Evolutionary conservation across 345 rosid species (phyloP).

Genomic region (Salix viminalis): DNA sequence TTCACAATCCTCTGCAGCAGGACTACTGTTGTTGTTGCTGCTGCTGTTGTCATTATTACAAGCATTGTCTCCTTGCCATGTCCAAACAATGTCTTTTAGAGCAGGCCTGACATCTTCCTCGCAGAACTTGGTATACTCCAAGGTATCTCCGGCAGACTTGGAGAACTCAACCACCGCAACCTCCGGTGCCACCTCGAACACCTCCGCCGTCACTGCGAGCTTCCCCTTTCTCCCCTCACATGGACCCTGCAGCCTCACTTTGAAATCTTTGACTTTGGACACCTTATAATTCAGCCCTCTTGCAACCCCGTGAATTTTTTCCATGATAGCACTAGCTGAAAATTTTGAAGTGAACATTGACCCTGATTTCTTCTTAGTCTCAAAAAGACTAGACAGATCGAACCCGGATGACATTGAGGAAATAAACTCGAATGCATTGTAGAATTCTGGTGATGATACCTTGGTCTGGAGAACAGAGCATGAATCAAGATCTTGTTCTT

Average conservation of each 20-base stretch:
- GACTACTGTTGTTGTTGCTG: too few relatives aligned
- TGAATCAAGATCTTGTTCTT: not conserved
- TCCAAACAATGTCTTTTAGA: constrained; percentile 58
- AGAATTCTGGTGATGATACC: constrained; percentile 23
- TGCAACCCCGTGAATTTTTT: constrained; percentile 21
- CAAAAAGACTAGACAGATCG: constrained; percentile 24
- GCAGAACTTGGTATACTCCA: constrained; percentile 27
- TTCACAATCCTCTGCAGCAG: not conserved
- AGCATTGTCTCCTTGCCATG: constrained; percentile 76
- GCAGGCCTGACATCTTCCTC: constrained; percentile 32
- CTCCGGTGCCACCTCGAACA: constrained; percentile 38
- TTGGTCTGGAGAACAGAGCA: not conserved
- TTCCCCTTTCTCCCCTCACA: constrained; percentile 29
- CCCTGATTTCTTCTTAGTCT: constrained; percentile 15
- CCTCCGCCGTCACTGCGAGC: constrained; percentile 28
- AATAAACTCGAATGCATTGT: constrained; percentile 33
- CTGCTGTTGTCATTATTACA: constrained; percentile 3
- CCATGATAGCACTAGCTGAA: constrained; percentile 17
- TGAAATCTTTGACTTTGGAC: constrained; percentile 18
- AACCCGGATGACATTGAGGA: constrained; percentile 35
- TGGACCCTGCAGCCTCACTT: constrained; percentile 11
- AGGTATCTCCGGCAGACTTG: constrained; percentile 41
- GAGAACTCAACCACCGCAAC: constrained; percentile 33
- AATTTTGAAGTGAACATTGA: constrained; percentile 28
- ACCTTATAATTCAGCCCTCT: constrained; percentile 19